Evolutionary conservation across 208 protist species (phyloP).

Genomic region (Leptomonas pyrrhocoris): DNA sequence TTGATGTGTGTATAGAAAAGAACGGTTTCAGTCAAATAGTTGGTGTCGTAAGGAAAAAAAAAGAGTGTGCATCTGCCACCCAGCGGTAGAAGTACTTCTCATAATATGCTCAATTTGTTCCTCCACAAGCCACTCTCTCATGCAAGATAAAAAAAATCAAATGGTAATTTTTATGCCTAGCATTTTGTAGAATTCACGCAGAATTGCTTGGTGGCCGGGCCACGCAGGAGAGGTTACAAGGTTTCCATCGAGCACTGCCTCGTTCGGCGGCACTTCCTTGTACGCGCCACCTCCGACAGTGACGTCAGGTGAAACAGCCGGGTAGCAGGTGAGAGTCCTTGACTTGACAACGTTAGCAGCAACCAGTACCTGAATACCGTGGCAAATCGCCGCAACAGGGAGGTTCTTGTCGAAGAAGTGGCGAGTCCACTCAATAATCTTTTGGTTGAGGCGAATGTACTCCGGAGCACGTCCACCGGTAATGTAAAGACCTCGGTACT

Average conservation of each 20-base stretch:
- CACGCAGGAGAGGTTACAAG: conserved; percentile 40
- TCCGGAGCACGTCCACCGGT: conserved; percentile 34
- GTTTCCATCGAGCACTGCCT: conserved; percentile 41
- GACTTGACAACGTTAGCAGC: conserved; percentile 32
- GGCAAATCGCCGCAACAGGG: conserved; percentile 36
- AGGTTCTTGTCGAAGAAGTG: conserved; percentile 52
- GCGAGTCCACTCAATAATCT: conserved; percentile 30
- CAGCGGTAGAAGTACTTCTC: too few species aligned
- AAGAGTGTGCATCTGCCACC: neutral
- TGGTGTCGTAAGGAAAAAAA: neutral
- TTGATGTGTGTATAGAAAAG: too few species aligned
- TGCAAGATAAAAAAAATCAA: neutral
- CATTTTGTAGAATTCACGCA: conserved; percentile 29
- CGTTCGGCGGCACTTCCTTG: conserved; percentile 39
- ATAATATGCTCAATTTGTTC: too few species aligned
- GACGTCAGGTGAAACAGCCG: conserved; percentile 36
- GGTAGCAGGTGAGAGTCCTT: conserved; percentile 40
- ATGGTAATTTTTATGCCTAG: conserved; percentile 32
- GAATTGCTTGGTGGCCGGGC: conserved; percentile 34
- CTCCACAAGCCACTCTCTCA: neutral
- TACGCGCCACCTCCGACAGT: conserved; percentile 28
- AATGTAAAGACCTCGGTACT: conserved; percentile 46
- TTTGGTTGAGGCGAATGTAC: conserved; percentile 41
- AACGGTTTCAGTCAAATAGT: too few species aligned
- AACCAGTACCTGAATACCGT: conserved; percentile 41